phyloP scores from a whole-genome alignment of 257 asterid species.

The Solanum paucissectum region DNA sequence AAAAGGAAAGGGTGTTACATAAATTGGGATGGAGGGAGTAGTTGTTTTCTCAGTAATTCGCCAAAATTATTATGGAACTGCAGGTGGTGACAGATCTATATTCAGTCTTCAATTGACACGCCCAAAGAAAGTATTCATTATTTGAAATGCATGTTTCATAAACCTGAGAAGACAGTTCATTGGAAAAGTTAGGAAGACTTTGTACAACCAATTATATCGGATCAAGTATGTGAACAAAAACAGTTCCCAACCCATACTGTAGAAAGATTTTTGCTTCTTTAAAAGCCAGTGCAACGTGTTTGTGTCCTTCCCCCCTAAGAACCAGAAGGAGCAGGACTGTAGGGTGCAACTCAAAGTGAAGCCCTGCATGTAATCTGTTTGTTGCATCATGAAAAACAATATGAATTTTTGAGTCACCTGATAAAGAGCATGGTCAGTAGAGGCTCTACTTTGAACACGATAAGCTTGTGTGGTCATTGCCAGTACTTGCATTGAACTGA shows the following conservation, averaged over 20 bases:
- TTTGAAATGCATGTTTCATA: background rate
- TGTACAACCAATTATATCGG: background rate
- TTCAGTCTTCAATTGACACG: background rate
- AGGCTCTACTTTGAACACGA: constrained; percentile 93
- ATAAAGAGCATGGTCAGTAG: constrained; percentile 35
- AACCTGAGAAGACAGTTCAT: background rate
- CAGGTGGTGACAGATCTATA: background rate
- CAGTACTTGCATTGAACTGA: constrained; percentile 96
- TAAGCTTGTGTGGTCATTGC: constrained; percentile 97
- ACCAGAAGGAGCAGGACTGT: background rate
- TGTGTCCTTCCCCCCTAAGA: background rate
- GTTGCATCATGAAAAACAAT: background rate
- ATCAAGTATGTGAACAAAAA: background rate
- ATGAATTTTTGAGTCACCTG: constrained; percentile 36
- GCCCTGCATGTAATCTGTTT: background rate
- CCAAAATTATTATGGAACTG: background rate
- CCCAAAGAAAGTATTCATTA: background rate
- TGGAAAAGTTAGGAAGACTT: background rate
- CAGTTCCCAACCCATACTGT: background rate
- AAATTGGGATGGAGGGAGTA: background rate
- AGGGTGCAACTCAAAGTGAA: background rate
- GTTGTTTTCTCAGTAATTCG: background rate
- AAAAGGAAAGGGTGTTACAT: background rate
- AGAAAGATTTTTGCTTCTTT: background rate
- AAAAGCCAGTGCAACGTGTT: background rate